Conservation (phyloP, 495 filamentous ascomycete genomes). For the Hypoxylon perforatum region DNA sequence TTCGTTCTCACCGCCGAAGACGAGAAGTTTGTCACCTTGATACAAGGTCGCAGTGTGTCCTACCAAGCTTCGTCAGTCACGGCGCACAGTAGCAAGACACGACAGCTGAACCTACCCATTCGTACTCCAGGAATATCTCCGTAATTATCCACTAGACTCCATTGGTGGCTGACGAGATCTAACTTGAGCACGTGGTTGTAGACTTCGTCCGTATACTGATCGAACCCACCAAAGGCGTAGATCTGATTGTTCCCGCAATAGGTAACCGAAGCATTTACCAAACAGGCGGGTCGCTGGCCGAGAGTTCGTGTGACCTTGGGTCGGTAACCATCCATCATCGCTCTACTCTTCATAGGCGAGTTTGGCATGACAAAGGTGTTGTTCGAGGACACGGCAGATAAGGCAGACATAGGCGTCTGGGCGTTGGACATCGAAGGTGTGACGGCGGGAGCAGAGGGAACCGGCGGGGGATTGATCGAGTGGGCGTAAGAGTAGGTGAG, state of each 20-base stretch:
- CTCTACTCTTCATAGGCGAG: slow-evolving; percentile 74
- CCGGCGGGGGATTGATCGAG: slow-evolving; percentile 21
- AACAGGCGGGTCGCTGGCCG: slow-evolving; percentile 89
- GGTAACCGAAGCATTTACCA: slow-evolving; percentile 97
- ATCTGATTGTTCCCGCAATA: slow-evolving; percentile 96
- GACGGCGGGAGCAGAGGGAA: slow-evolving; percentile 39
- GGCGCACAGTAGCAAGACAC: slow-evolving; percentile 13
- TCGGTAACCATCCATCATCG: slow-evolving; percentile 74
- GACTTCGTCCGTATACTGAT: slow-evolving; percentile 98
- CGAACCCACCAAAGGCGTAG: slow-evolving; percentile 98
- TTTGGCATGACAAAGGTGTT: slow-evolving; percentile 88
- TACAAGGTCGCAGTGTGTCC: slow-evolving; percentile 96
- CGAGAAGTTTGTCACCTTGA: slow-evolving; percentile 90
- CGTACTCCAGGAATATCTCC: slow-evolving; percentile 97
- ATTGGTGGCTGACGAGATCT: slow-evolving; percentile 85
- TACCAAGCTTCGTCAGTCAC: slow-evolving; percentile 49
- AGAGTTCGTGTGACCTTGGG: slow-evolving; percentile 83
- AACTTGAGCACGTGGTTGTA: slow-evolving; percentile 96
- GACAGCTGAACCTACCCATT: slow-evolving; percentile 75
- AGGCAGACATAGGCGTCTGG: slow-evolving; percentile 60
- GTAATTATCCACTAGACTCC: slow-evolving; percentile 97
- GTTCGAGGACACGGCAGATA: slow-evolving; percentile 67
- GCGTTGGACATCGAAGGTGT: slow-evolving; percentile 42
- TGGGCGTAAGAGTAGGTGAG: background rate
- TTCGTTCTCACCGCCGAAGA: slow-evolving; percentile 98